Evolutionary conservation across 768 basidiomycete genomes (phyloP), one percentile per base, ranked within the genome.

Genomic region (Kwoniella dejecticola): DNA sequence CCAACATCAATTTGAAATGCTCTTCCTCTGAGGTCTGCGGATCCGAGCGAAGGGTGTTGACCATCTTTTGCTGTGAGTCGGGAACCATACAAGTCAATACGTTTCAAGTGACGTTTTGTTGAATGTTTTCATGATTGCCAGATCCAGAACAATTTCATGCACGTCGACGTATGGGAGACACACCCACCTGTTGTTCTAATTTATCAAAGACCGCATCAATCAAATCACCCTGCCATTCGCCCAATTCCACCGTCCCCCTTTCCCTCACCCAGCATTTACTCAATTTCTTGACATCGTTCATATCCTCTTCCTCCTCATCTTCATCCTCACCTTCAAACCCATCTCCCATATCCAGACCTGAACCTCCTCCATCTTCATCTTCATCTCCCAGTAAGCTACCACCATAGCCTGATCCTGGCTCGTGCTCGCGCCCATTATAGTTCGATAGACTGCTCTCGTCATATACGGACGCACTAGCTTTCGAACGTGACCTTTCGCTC

Each of bases 1-100:
- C 93, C 54, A 97, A 87, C 83, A 91, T 88, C 31, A 95, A 89
- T 67, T 91, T 83, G 62, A 93, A 89, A 71, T 97, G 92, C 65
- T 97, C 93, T 63, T 95, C 91, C 71, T 95, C 91, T 1, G 88
- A 90, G 2, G 90, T 88, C 36, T 86, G 84, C 0, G 90, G 89
- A 76, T 95, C 91, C 24, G 85, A 85, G 3, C 89, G 84, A 29
- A 96, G 80, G 7, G 77, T 48, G 84, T 81, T 73, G 85, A 90
- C 33, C 90, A 90, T 58, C 85, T 89, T 87, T 61, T 88, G 87
- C 91, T 95, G 38, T 24, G 13, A 57, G 26, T n/a, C 11, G 17
- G 6, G 19, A 38, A 38, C 8, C 17, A 8, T 8, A 8, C 8
- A 38, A 38, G 8, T 38, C 8, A 17, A 38, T 38, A 38, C 17